Conservation (phyloP, 805 yeast species). For the Kodamaea kaohsiungensis region DNA sequence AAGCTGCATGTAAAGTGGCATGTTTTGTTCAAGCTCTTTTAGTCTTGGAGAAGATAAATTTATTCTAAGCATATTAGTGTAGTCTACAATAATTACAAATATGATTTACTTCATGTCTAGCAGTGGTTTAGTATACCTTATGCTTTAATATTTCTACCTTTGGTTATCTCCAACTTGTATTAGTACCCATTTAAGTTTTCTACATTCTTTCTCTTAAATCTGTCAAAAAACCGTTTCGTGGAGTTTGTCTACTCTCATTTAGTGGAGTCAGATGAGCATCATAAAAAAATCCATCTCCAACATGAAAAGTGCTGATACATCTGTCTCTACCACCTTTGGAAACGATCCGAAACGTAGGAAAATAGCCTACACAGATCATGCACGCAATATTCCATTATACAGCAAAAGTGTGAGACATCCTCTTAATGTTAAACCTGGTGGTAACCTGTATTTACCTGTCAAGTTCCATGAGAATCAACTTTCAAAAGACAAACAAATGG, state of each 20-base stretch:
- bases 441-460: conserved; percentile 54
- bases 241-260: not conserved
- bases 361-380: conserved; percentile 10
- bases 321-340: not conserved
- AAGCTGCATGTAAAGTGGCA: too few relatives aligned
- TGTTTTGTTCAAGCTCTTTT: too few relatives aligned
- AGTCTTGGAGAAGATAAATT: too few relatives aligned
- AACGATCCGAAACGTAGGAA: conserved; percentile 8
- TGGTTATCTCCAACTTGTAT: too few relatives aligned
- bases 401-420: conserved; percentile 57
- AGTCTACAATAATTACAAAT: too few relatives aligned
- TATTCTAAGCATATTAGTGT: too few relatives aligned
- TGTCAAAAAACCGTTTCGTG: not conserved
- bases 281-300: not conserved
- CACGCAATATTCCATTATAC: conserved; percentile 17
- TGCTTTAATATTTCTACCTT: too few relatives aligned
- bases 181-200: too few relatives aligned
- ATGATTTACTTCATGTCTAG: too few relatives aligned
- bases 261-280: not conserved
- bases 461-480: conserved; percentile 14
- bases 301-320: not conserved
- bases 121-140: too few relatives aligned
- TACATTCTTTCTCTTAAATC: too few relatives aligned
- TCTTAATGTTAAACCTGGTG: conserved; percentile 72
- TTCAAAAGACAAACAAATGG: conserved; percentile 44